Evolutionary conservation across 371 early-diverging fungal species (phyloP).

Genomic region (Syncephalastrum monosporum): DNA sequence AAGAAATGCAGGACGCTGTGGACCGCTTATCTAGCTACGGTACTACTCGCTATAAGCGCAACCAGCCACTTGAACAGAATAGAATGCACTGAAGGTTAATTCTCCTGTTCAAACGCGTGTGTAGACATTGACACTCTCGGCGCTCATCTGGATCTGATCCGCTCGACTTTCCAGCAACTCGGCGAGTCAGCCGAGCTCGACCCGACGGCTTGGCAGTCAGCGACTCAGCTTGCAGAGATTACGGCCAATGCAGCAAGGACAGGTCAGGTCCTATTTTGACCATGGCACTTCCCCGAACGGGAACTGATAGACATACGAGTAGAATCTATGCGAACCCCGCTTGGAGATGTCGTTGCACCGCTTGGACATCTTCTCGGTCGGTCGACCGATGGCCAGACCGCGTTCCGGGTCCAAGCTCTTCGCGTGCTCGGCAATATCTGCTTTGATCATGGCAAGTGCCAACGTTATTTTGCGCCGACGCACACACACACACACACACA

Average conservation of each 20-base stretch:
- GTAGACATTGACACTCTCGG: too few relatives aligned
- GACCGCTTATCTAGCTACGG: too few relatives aligned
- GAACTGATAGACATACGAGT: neutral
- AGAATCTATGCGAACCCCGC: constrained; percentile 49
- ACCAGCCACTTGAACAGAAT: too few relatives aligned
- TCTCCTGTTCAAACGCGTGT: too few relatives aligned
- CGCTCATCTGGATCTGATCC: too few relatives aligned
- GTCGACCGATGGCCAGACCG: constrained; percentile 23
- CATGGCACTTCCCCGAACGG: neutral
- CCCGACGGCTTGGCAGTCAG: neutral
- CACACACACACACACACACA: too few relatives aligned
- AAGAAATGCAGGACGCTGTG: too few relatives aligned
- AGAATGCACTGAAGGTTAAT: too few relatives aligned
- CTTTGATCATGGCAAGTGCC: constrained; percentile 68
- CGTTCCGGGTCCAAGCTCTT: constrained; percentile 59
- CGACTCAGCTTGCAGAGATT: constrained; percentile 6
- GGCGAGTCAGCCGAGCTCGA: too few relatives aligned
- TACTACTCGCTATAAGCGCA: too few relatives aligned
- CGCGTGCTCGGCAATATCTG: constrained; percentile 78
- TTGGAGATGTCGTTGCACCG: constrained; percentile 45
- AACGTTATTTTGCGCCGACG: too few relatives aligned
- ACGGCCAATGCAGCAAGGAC: constrained; percentile 10
- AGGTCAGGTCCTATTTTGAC: neutral
- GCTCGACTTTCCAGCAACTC: too few relatives aligned
- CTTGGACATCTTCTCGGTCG: constrained; percentile 31